phyloP scores from a whole-genome alignment of 805 yeast species.

The Candida fluviatilis region DNA sequence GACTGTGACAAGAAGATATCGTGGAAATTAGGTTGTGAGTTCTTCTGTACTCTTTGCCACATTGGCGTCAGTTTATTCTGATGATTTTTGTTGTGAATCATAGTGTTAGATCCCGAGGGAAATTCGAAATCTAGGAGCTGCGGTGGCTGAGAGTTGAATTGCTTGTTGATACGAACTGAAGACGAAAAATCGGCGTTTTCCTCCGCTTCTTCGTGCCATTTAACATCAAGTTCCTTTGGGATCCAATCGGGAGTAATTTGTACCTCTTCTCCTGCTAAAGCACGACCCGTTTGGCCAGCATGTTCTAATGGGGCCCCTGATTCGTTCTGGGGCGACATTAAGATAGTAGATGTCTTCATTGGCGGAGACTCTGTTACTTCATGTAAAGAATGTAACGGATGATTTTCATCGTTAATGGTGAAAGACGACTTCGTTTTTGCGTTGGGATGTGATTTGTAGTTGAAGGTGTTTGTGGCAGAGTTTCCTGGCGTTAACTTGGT shows the following conservation, averaged over 20 bases:
- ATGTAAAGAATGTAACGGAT: neutral
- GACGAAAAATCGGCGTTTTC: constrained; percentile 15
- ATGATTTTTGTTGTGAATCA: constrained; percentile 3
- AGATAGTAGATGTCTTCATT: constrained; percentile 23
- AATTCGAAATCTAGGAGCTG: constrained; percentile 1
- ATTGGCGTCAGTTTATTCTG: constrained; percentile 2
- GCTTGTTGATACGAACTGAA: constrained; percentile 13
- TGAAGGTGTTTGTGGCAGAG: constrained; percentile 42
- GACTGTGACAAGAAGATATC: constrained; percentile 4
- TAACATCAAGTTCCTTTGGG: constrained; percentile 35
- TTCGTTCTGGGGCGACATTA: neutral
- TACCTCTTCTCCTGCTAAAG: neutral
- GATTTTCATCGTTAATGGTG: neutral
- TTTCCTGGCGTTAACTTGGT: constrained; percentile 10
- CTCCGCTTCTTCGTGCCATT: constrained; percentile 20
- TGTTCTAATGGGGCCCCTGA: neutral
- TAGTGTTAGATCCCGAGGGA: constrained; percentile 4
- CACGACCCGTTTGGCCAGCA: neutral
- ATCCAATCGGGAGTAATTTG: constrained; percentile 39
- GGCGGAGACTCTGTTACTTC: constrained; percentile 9
- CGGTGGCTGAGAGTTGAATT: neutral
- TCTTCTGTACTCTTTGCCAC: constrained; percentile 1
- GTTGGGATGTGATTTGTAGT: constrained; percentile 42
- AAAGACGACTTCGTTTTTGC: constrained; percentile 36
- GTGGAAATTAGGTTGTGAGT: constrained; percentile 3